These are phyloP conservation scores for Globisporangium splendens DNA, from an alignment of 352 stramenopile species.

Conservation along the genomic window DNA sequence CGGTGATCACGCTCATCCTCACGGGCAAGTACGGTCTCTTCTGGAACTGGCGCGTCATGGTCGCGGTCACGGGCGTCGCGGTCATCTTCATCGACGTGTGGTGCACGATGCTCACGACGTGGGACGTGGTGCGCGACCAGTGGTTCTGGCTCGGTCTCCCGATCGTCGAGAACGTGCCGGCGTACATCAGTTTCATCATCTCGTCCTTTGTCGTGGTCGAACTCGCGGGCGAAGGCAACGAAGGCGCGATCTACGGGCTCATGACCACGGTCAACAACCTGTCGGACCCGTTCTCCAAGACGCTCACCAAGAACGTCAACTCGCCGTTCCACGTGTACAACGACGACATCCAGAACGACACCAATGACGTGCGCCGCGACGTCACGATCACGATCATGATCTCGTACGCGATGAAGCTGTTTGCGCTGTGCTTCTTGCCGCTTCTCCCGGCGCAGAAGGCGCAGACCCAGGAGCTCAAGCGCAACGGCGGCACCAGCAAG, in stretches of 20 bases:
- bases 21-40: conserved; percentile 23
- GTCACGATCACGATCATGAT: conserved; percentile 27
- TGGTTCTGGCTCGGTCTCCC: conserved; percentile 25
- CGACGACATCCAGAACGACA: conserved; percentile 16
- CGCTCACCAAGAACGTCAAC: conserved; percentile 21
- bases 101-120: conserved; percentile 22
- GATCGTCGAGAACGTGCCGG: conserved; percentile 19
- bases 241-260: conserved; percentile 28
- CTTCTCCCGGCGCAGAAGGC: conserved; percentile 24
- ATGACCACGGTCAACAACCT: conserved; percentile 29
- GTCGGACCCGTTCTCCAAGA: conserved; percentile 15
- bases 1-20: conserved; percentile 8
- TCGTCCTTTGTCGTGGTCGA: conserved; percentile 25
- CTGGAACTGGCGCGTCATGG: conserved; percentile 24
- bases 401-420: conserved; percentile 20
- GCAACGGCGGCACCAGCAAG: conserved; percentile 14
- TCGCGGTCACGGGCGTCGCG: conserved; percentile 10
- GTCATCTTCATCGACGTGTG: conserved; percentile 16
- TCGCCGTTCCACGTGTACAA: conserved; percentile 17
- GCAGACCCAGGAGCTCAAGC: conserved; percentile 23
- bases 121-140: conserved; percentile 21
- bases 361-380: conserved; percentile 15
- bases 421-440: conserved; percentile 14
- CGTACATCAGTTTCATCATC: conserved; percentile 24
- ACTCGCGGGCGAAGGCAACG: conserved; percentile 22